phyloP scores from a whole-genome alignment of 257 asterid species.

The Penstemon barbatus region DNA sequence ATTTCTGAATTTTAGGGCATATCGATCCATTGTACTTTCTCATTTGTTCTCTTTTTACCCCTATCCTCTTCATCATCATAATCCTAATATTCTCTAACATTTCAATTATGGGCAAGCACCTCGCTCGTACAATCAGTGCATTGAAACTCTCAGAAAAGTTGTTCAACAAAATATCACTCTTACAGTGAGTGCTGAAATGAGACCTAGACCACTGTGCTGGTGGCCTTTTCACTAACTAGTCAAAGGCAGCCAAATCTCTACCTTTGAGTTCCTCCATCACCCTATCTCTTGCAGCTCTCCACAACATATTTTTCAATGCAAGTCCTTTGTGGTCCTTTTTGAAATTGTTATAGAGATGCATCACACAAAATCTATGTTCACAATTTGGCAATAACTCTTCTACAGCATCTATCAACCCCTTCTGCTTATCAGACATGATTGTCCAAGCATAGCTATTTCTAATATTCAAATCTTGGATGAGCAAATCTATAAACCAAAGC shows the following conservation, averaged over 20 bases:
- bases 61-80: background rate
- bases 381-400: background rate
- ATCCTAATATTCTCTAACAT: background rate
- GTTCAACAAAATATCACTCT: background rate
- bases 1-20: background rate
- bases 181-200: background rate
- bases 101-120: background rate
- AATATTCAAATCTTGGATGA: background rate
- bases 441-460: background rate
- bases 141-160: conserved; percentile 6
- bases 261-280: background rate
- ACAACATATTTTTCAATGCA: background rate
- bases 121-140: background rate
- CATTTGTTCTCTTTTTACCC: background rate
- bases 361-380: background rate
- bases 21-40: background rate
- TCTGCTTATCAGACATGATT: background rate
- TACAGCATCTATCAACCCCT: background rate
- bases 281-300: background rate
- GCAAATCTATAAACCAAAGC: background rate
- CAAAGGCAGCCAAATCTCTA: background rate
- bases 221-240: background rate
- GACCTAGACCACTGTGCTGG: background rate
- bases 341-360: background rate
- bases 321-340: background rate